phyloP scores from a whole-genome alignment of 1,139 yeast genomes.

The Sugiyamaella grinbergsii region DNA sequence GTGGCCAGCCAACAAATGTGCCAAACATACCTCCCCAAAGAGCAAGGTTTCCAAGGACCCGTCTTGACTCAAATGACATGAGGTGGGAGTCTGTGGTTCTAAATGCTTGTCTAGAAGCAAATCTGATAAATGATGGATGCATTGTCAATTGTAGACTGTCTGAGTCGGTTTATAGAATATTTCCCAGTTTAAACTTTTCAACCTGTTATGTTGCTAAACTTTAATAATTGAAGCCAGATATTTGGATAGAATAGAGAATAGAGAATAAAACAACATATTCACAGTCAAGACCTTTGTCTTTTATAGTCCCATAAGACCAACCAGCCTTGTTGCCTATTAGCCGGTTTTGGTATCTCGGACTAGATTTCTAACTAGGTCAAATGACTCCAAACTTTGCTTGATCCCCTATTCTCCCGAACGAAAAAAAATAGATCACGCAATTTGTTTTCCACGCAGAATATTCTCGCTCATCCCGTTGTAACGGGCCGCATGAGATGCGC shows the following conservation, averaged over 20 bases:
- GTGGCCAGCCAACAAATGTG: conserved; percentile 11
- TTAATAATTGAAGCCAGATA: too few species aligned
- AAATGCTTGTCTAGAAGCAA: conserved; percentile 13
- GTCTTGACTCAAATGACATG: conserved; percentile 3
- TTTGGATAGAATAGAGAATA: neutral
- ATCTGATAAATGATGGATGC: conserved; percentile 15
- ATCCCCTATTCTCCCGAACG: too few species aligned
- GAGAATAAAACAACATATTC: neutral
- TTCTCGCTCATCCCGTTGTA: too few species aligned
- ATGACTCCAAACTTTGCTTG: neutral
- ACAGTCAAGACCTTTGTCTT: neutral
- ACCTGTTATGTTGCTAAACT: too few species aligned
- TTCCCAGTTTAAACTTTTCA: too few species aligned
- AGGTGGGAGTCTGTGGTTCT: conserved; percentile 5
- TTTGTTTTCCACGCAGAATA: neutral
- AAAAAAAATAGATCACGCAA: neutral
- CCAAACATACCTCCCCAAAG: conserved; percentile 19
- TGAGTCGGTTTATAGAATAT: neutral
- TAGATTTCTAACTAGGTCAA: neutral
- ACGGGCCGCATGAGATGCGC: too few species aligned
- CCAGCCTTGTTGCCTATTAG: neutral
- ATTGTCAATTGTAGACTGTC: conserved; percentile 1
- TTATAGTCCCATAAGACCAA: neutral
- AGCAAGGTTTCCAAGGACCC: conserved; percentile 14
- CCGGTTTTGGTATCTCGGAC: neutral